Evolutionary conservation across 345 rosid genomes (phyloP).

Genomic region (Acer campestre): DNA sequence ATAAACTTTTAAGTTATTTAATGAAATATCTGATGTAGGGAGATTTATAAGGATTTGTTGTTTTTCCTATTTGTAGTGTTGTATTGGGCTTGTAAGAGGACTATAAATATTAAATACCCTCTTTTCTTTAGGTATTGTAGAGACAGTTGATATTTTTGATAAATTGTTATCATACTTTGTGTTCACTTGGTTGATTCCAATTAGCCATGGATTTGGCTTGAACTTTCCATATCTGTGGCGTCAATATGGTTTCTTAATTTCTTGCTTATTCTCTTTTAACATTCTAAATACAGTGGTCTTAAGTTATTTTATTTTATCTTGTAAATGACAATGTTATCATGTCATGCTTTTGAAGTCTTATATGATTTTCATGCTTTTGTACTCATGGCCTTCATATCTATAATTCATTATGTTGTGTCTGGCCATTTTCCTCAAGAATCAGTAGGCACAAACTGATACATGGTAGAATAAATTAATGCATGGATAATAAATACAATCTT

Average conservation of each 20-base stretch:
- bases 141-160: too few species aligned
- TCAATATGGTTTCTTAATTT: constrained; percentile 1
- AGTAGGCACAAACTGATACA: background rate
- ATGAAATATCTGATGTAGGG: background rate
- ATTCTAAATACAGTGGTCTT: background rate
- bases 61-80: too few species aligned
- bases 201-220: too few species aligned
- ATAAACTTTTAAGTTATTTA: background rate
- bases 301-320: background rate
- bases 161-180: too few species aligned
- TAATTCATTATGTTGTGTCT: background rate
- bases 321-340: background rate
- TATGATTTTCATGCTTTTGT: background rate
- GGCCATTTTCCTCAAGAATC: background rate
- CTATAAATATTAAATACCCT: too few species aligned
- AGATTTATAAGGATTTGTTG: too few species aligned
- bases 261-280: background rate
- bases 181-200: too few species aligned
- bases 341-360: background rate
- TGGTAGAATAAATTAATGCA: background rate
- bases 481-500: background rate
- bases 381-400: background rate
- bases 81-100: too few species aligned
- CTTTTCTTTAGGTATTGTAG: too few species aligned
- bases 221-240: too few species aligned